Evolutionary conservation across 768 basidiomycete species (phyloP), one percentile per base, ranked within the genome.

Genomic region (Pleurotus cornucopiae): DNA sequence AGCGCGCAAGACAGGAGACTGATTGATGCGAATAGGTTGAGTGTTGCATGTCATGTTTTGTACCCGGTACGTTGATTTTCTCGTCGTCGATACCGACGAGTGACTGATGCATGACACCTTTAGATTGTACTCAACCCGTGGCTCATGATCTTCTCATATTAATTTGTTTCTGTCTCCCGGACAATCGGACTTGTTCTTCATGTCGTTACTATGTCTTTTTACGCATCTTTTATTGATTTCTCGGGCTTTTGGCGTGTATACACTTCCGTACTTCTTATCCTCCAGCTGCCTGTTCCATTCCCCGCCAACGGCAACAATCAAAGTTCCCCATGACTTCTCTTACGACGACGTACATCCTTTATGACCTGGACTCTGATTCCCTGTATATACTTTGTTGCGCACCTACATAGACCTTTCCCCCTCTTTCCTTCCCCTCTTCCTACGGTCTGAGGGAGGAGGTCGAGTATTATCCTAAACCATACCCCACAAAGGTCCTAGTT

Each of bases 61-160:
- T 79, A 86, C 55, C 92, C 91, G 3, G 87, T 89, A 64, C 58
- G 83, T 71, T 25, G 9, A 18, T 25, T 54, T 43, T 4, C 48
- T 30, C 49, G 45, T 40, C 12, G 46, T 30, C 30, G 30, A 37
- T 45, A 48, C 60, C 56, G 26, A 49, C 23, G 34, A 56, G 52
- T 57, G 30, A 39, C 51, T 57, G n/a, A 39, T 23, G 7, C 60
- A 52, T 44, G 26, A 55, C 41, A 46, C 21, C 58, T 55, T 14
- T 57, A 76, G 79, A 86, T 94, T 60, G 84, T 90, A 1, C 77
- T 94, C 55, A 94, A 94, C 63, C 91, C 90, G 0, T 90, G 86
- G 86, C 71, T 92, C 58, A 90, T 90, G 87, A 88, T 89, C 57
- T 92, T 91, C 70, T 86, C 84, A 1, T 81, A 76, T 58, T 81